These are phyloP conservation scores for Podospora australis DNA, from an alignment of 495 filamentous ascomycete species.

Conservation along the genomic window DNA sequence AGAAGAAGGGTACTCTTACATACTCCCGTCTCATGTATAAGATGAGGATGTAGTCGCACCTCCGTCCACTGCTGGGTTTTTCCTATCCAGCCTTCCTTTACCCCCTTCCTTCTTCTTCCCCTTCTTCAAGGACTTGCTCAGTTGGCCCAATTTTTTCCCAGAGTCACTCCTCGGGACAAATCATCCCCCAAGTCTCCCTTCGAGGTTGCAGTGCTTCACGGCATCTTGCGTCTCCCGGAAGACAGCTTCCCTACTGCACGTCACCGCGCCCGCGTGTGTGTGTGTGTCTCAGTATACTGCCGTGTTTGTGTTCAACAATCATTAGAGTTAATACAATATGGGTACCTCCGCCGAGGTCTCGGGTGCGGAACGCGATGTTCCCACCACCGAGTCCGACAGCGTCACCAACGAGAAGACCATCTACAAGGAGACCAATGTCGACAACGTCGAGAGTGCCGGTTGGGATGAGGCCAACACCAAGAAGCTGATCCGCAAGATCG, in stretches of 20 bases:
- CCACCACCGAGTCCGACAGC: constrained; percentile 25
- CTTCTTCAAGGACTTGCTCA: neutral
- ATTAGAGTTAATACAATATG: constrained; percentile 15
- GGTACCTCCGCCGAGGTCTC: constrained; percentile 22
- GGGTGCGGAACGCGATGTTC: constrained; percentile 13
- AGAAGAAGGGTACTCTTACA: neutral
- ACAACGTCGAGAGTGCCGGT: constrained; percentile 18
- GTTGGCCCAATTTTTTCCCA: too few species aligned
- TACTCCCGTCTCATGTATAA: constrained; percentile 8
- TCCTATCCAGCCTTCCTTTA: neutral
- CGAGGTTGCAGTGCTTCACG: too few species aligned
- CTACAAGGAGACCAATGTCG: constrained; percentile 10
- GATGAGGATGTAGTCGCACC: constrained; percentile 5
- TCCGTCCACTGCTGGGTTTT: neutral
- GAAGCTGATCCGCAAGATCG: constrained; percentile 44
- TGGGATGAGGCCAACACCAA: constrained; percentile 29
- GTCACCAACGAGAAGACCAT: constrained; percentile 24
- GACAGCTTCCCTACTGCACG: constrained; percentile 1
- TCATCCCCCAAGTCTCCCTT: too few species aligned
- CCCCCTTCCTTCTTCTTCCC: neutral
- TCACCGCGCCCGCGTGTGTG: neutral
- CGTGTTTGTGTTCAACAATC: neutral
- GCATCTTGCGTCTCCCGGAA: too few species aligned
- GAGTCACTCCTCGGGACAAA: too few species aligned
- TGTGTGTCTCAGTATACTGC: neutral